phyloP scores from a whole-genome alignment of 352 stramenopile species.

The Phytophthora cactorum region DNA sequence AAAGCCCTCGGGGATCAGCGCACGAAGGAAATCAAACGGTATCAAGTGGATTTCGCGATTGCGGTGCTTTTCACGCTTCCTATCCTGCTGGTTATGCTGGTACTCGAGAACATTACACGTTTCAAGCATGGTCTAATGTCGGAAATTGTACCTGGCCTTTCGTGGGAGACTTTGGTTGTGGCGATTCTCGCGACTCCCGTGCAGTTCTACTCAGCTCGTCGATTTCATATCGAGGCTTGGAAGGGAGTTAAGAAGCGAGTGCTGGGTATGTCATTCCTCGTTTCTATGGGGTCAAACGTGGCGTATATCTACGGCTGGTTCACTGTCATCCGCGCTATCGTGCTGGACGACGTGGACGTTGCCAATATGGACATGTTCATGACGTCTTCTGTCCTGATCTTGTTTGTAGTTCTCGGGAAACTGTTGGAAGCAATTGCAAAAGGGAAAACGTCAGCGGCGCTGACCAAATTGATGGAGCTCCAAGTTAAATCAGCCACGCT shows the following conservation, averaged over 20 bases:
- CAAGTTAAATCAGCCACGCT: conserved; percentile 94
- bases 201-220: conserved; percentile 92
- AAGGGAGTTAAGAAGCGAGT: conserved; percentile 87
- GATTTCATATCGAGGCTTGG: conserved; percentile 94
- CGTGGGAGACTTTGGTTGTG: conserved; percentile 70
- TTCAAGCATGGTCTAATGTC: conserved; percentile 58
- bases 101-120: conserved; percentile 65
- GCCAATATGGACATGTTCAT: conserved; percentile 94
- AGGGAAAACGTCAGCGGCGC: conserved; percentile 92
- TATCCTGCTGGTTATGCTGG: conserved; percentile 91
- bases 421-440: conserved; percentile 94
- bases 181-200: conserved; percentile 92
- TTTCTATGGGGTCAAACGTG: conserved; percentile 95
- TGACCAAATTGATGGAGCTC: conserved; percentile 95
- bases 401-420: conserved; percentile 98
- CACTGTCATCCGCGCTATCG: conserved; percentile 73
- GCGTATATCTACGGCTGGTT: conserved; percentile 95
- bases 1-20: conserved; percentile 79
- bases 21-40: conserved; percentile 69
- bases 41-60: conserved; percentile 77
- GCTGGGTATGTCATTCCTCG: conserved; percentile 96
- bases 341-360: conserved; percentile 60
- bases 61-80: conserved; percentile 93
- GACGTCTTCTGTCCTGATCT: conserved; percentile 96
- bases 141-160: conserved; percentile 52